Percentiles rank a stretch among this genome's conserved stretches.
Conservation (phyloP, 768 basidiomycete species). For the Amanita jacksonii region DNA sequence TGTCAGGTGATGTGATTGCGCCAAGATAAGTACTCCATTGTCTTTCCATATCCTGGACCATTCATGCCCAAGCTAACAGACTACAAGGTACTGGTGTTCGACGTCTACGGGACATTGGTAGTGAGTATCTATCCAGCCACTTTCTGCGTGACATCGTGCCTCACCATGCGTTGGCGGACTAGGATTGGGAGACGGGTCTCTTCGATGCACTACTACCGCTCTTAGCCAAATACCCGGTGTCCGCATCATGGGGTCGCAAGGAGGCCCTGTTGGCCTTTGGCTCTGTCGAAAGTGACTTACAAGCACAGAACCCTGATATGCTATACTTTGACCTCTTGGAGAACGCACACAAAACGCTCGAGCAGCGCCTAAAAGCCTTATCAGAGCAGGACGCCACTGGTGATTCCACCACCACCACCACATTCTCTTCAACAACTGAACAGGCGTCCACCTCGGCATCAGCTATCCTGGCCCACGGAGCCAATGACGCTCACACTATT, state of each 20-base stretch:
- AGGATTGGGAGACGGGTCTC: slow-evolving; percentile 73
- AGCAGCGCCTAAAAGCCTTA: slow-evolving; percentile 24
- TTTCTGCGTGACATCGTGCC: background rate
- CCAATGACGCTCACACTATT: slow-evolving; percentile 26
- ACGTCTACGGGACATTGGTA: slow-evolving; percentile 69
- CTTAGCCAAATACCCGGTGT: slow-evolving; percentile 30
- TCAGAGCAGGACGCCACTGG: slow-evolving; percentile 15
- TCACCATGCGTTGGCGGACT: too few species aligned
- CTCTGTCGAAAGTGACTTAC: slow-evolving; percentile 46
- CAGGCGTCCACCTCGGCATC: slow-evolving; percentile 13
- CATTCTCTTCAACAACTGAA: slow-evolving; percentile 10
- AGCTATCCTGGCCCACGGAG: background rate
- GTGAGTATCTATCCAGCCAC: slow-evolving; percentile 24
- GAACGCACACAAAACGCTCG: slow-evolving; percentile 30
- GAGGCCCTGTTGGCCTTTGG: slow-evolving; percentile 44
- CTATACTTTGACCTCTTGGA: slow-evolving; percentile 56
- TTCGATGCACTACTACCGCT: slow-evolving; percentile 44
- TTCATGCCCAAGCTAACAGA: slow-evolving; percentile 22
- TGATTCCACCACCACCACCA: slow-evolving; percentile 6
- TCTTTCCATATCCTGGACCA: background rate
- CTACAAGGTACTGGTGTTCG: slow-evolving; percentile 54
- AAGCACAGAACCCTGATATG: slow-evolving; percentile 46
- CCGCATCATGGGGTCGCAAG: slow-evolving; percentile 35
- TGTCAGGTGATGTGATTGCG: slow-evolving; percentile 3
- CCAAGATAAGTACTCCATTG: background rate